A percentile compares a stretch with the other conserved stretches of the same genome.
These are phyloP conservation scores for Chlamydomonas reinhardtii DNA, from an alignment of 163 green algal species.

Conservation along the genomic window DNA sequence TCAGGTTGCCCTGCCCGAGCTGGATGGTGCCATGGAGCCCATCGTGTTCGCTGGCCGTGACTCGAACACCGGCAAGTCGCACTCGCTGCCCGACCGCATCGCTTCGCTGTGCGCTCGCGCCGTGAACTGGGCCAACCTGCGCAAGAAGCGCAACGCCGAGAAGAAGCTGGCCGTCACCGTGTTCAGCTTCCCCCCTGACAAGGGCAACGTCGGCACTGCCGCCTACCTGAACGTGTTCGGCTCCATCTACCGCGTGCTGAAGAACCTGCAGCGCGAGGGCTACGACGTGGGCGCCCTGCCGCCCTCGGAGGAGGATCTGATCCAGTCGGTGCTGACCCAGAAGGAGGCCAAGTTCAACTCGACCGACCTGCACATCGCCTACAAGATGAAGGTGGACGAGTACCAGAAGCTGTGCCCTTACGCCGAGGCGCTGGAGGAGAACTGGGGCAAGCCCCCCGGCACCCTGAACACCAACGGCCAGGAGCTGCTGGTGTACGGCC, in stretches of 20 bases:
- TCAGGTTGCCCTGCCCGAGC: slow-evolving; percentile 96
- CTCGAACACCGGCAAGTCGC: slow-evolving; percentile 96
- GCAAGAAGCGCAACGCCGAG: slow-evolving; percentile 90
- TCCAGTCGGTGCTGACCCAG: slow-evolving; percentile 90
- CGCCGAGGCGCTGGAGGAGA: slow-evolving; percentile 95
- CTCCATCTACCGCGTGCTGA: slow-evolving; percentile 92
- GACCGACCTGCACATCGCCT: slow-evolving; percentile 96
- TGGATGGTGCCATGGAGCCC: slow-evolving; percentile 98
- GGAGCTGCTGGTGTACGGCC: slow-evolving; percentile 96
- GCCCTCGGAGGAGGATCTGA: slow-evolving; percentile 83
- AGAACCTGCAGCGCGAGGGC: slow-evolving; percentile 80
- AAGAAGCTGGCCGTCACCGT: slow-evolving; percentile 99
- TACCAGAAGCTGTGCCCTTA: slow-evolving; percentile 97
- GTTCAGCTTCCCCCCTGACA: slow-evolving; percentile 99
- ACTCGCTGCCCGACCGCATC: slow-evolving; percentile 97
- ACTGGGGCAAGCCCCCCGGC: slow-evolving; percentile 98
- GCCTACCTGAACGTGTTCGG: slow-evolving; percentile 99
- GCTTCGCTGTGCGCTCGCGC: slow-evolving; percentile 86
- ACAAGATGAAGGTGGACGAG: slow-evolving; percentile 94
- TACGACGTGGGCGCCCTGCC: slow-evolving; percentile 96
- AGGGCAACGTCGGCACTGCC: slow-evolving; percentile 99
- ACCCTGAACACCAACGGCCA: slow-evolving; percentile 97
- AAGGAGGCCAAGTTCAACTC: slow-evolving; percentile 95
- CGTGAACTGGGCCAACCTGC: slow-evolving; percentile 96
- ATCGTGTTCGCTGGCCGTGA: slow-evolving; percentile 99